Evolutionary conservation across 1,284 basidiomycete genomes (phyloP).

Genomic region (Anthracocystis panici-leucophaei): DNA sequence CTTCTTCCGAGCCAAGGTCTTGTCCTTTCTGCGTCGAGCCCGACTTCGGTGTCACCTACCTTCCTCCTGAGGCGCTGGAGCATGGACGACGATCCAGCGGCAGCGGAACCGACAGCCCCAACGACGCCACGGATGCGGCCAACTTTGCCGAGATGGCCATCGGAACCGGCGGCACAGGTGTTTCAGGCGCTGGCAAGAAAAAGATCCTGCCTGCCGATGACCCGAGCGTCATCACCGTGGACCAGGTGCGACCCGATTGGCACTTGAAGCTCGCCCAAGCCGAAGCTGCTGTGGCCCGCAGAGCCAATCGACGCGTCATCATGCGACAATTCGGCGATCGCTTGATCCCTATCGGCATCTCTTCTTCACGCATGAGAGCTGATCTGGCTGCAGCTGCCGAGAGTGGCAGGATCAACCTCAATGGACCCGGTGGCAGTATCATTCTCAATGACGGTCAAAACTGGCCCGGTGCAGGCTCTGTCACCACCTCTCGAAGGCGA

Average conservation of each 20-base stretch:
- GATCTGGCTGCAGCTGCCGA: slow-evolving; percentile 57
- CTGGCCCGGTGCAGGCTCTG: slow-evolving; percentile 34
- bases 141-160: slow-evolving; percentile 58
- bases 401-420: slow-evolving; percentile 50
- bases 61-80: slow-evolving; percentile 77
- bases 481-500: slow-evolving; percentile 38
- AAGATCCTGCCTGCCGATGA: slow-evolving; percentile 55
- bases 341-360: slow-evolving; percentile 94
- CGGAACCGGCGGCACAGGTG: slow-evolving; percentile 45
- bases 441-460: slow-evolving; percentile 61
- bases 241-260: slow-evolving; percentile 67
- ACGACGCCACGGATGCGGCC: slow-evolving; percentile 46
- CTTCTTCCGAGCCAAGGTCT: slow-evolving; percentile 74
- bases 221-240: slow-evolving; percentile 61
- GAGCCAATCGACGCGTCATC: slow-evolving; percentile 91
- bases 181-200: slow-evolving; percentile 29
- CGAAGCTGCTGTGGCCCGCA: slow-evolving; percentile 56
- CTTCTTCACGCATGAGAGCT: slow-evolving; percentile 73
- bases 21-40: slow-evolving; percentile 98
- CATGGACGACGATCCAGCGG: slow-evolving; percentile 26
- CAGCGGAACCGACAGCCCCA: slow-evolving; percentile 30
- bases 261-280: slow-evolving; percentile 60
- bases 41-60: slow-evolving; percentile 94
- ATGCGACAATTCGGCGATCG: slow-evolving; percentile 98
- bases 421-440: slow-evolving; percentile 67